Conservation (phyloP, 805 yeast species). For the Metschnikowia amazonensis region DNA sequence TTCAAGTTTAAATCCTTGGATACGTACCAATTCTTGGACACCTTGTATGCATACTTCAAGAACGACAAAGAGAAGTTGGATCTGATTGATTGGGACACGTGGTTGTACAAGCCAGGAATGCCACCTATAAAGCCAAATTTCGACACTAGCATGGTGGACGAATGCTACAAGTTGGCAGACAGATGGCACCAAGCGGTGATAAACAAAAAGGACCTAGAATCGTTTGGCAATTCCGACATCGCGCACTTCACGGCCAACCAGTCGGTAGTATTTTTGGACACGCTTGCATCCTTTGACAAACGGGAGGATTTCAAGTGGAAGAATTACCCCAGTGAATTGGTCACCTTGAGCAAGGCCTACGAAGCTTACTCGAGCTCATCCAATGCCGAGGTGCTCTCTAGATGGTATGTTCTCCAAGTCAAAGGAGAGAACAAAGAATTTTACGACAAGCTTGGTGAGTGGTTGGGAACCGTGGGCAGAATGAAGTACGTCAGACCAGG, state of each 20-base stretch:
- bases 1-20: slow-evolving; percentile 72
- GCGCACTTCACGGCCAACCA: slow-evolving; percentile 66
- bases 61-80: slow-evolving; percentile 53
- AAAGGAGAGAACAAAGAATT: slow-evolving; percentile 45
- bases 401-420: slow-evolving; percentile 70
- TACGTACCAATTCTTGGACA: slow-evolving; percentile 74
- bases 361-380: slow-evolving; percentile 45
- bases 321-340: slow-evolving; percentile 30
- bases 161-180: slow-evolving; percentile 61
- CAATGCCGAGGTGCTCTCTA: slow-evolving; percentile 78
- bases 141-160: slow-evolving; percentile 73
- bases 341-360: slow-evolving; percentile 34
- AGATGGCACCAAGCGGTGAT: slow-evolving; percentile 53
- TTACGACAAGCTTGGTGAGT: slow-evolving; percentile 59
- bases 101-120: slow-evolving; percentile 81
- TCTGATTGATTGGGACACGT: slow-evolving; percentile 75
- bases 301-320: slow-evolving; percentile 36
- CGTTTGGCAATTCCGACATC: slow-evolving; percentile 50
- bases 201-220: slow-evolving; percentile 15
- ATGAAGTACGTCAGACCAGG: slow-evolving; percentile 94
- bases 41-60: slow-evolving; percentile 62
- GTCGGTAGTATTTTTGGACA: slow-evolving; percentile 72
- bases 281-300: slow-evolving; percentile 51
- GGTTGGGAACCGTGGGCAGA: slow-evolving; percentile 90
- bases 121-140: slow-evolving; percentile 80